Percentiles rank a stretch among this genome's conserved stretches.
Evolutionary conservation across 768 basidiomycete species (phyloP).

Genomic region (Tricholoma flavovirens): DNA sequence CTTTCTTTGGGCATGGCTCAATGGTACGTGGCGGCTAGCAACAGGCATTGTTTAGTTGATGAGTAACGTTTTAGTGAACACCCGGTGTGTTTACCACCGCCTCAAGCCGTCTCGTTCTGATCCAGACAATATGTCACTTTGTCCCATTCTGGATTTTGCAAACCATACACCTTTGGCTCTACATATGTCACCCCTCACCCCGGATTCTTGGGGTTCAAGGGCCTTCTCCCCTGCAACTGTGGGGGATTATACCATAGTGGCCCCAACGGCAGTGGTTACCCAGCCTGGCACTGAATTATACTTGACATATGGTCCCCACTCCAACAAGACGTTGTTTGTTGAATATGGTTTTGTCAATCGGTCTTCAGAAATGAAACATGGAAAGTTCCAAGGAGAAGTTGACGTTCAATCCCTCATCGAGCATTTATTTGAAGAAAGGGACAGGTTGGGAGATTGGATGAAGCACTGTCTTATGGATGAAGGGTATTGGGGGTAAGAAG

Average conservation of each 20-base stretch:
- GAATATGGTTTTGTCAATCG: conserved; percentile 86
- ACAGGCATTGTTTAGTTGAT: conserved; percentile 1
- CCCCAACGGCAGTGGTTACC: conserved; percentile 39
- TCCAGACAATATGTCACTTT: conserved; percentile 78
- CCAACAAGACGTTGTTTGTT: conserved; percentile 70
- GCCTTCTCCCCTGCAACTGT: conserved; percentile 29
- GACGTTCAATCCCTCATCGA: conserved; percentile 55
- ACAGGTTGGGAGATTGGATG: conserved; percentile 37
- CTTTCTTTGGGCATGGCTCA: conserved; percentile 90
- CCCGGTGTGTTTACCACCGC: conserved; percentile 78
- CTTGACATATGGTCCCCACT: conserved; percentile 76
- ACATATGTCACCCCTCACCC: conserved; percentile 37
- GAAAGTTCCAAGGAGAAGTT: conserved; percentile 45
- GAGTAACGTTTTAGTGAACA: conserved; percentile 61
- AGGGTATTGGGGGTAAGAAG: conserved; percentile 78
- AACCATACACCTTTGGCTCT: conserved; percentile 55
- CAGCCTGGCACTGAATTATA: conserved; percentile 58
- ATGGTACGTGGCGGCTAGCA: conserved; percentile 44
- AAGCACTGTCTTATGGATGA: conserved; percentile 48
- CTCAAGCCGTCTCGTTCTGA: conserved; percentile 42
- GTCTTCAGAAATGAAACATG: conserved; percentile 21
- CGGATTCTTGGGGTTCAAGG: conserved; percentile 32
- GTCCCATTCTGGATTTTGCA: conserved; percentile 87
- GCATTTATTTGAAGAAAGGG: conserved; percentile 41
- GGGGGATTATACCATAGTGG: conserved; percentile 46